Evolutionary conservation across 1,139 yeast genomes (phyloP).

Genomic region (Chernovozyma sophiae-reginae): DNA sequence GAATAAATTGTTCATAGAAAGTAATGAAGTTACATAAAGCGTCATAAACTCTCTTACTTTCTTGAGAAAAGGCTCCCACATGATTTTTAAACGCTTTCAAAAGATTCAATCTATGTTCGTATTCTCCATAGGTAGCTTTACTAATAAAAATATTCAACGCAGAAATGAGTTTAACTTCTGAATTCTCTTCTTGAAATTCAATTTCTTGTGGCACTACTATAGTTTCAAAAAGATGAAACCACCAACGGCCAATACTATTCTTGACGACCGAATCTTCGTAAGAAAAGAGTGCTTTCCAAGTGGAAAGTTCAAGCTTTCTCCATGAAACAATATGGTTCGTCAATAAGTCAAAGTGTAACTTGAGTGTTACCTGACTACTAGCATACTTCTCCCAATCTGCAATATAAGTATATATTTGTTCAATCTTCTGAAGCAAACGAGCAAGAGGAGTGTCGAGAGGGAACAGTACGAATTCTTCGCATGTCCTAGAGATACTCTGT

Average conservation of each 20-base stretch:
- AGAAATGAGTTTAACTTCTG: slow-evolving; percentile 45
- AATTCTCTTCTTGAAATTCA: slow-evolving; percentile 26
- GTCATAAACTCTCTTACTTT: slow-evolving; percentile 19
- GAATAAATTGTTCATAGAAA: slow-evolving; percentile 64
- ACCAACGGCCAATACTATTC: slow-evolving; percentile 69
- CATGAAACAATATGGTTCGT: slow-evolving; percentile 76
- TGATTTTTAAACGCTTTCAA: slow-evolving; percentile 63
- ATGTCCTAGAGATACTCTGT: slow-evolving; percentile 60
- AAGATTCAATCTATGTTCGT: slow-evolving; percentile 49
- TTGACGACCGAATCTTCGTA: slow-evolving; percentile 58
- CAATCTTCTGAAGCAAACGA: slow-evolving; percentile 73
- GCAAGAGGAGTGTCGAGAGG: slow-evolving; percentile 73
- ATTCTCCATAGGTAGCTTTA: slow-evolving; percentile 76
- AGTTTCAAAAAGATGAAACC: slow-evolving; percentile 86
- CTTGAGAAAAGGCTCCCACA: slow-evolving; percentile 15
- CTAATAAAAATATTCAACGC: slow-evolving; percentile 75
- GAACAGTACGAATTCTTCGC: slow-evolving; percentile 60
- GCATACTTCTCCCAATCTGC: slow-evolving; percentile 96
- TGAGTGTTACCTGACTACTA: slow-evolving; percentile 67
- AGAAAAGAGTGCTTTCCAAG: slow-evolving; percentile 77
- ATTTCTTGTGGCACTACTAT: slow-evolving; percentile 48
- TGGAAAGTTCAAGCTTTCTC: slow-evolving; percentile 81
- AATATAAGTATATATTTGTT: slow-evolving; percentile 76
- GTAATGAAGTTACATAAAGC: slow-evolving; percentile 60
- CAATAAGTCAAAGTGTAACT: slow-evolving; percentile 49